Base-by-base conservation (phyloP, 768 basidiomycete genomes). In the Hygrophoropsis aurantiaca region DNA sequence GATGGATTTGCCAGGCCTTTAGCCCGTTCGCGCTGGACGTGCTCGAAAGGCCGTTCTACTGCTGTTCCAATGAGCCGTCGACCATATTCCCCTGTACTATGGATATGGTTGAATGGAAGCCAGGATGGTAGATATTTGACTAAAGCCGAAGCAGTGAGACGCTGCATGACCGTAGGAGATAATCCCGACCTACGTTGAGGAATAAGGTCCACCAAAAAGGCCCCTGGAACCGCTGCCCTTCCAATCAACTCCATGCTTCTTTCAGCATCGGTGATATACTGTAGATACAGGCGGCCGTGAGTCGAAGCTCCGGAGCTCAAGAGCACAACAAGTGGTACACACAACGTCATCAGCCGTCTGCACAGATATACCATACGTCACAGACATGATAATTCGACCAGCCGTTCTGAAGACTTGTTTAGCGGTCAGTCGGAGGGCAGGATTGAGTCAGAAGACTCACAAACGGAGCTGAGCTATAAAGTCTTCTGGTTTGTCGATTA, bases 101-200 rank as follows among this genome's bases (percentile, higher is more conserved):
- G 44, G 5, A 48, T 48, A 9, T 25, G 16, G 11, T 48, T 42
- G 32, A 54, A 56, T 8, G 60, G 60, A n/a, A 58, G 27, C 47
- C 57, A 50, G 7, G 34, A 27, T 5, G 60, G 60, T 8, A 62
- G 25, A 41, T 54, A 30, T 38, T 55, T 56, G 32, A 61, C 60
- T 61, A 15, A 11, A 47, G 27, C 25, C 41, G 5, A 6, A 10
- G 13, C 24, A 39, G 24, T 26, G n/a, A 38, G 9, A 25, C 25
- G 21, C 26, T 20, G n/a, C 11, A 8, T 11, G 11, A 3, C 11
- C 27, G 13, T 11, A 26, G 11, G n/a, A 6, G 8, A 15, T 24
- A 11, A 4, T 5, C 11, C 11, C 9, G 24, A 16, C 48, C 25
- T 48, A 39, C 48, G 25, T 24, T 36, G 25, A 20, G 48, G 48